Conservation (phyloP, 2,329 filamentous ascomycete genomes). For the Incumbomyces lentus region DNA sequence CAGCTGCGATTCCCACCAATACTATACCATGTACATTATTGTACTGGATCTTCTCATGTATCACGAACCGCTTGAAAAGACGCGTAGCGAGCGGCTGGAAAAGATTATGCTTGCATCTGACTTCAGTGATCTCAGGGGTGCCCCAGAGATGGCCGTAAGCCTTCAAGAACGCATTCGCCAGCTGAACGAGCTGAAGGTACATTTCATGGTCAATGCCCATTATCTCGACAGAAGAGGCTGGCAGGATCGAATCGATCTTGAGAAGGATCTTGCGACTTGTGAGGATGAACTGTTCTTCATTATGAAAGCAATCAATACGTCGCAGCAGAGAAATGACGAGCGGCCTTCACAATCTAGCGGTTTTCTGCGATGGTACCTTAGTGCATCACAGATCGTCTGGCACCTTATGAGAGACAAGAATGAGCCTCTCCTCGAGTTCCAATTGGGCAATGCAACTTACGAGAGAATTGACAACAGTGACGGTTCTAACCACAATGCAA, state of each 20-base stretch:
- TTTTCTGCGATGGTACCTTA: slow-evolving; percentile 81
- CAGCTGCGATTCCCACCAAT: slow-evolving; percentile 94
- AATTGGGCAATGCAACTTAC: slow-evolving; percentile 82
- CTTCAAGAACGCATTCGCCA: slow-evolving; percentile 88
- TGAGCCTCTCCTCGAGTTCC: slow-evolving; percentile 83
- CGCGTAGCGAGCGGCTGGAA: slow-evolving; percentile 85
- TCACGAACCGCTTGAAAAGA: slow-evolving; percentile 92
- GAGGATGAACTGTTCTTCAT: slow-evolving; percentile 99
- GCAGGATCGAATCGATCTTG: slow-evolving; percentile 80
- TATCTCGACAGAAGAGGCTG: slow-evolving; percentile 81
- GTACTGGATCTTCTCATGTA: slow-evolving; percentile 92
- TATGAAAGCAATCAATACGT: slow-evolving; percentile 98
- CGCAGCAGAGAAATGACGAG: slow-evolving; percentile 75
- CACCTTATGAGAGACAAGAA: slow-evolving; percentile 81
- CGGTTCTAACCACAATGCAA: slow-evolving; percentile 85
- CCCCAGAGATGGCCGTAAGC: slow-evolving; percentile 82
- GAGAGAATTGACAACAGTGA: slow-evolving; percentile 95
- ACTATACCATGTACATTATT: slow-evolving; percentile 97
- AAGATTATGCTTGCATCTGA: slow-evolving; percentile 99
- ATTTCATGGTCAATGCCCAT: slow-evolving; percentile 87
- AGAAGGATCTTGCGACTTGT: slow-evolving; percentile 76
- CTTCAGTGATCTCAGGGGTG: slow-evolving; percentile 90
- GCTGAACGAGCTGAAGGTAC: slow-evolving; percentile 88
- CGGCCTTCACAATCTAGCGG: slow-evolving; percentile 63
- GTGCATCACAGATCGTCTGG: slow-evolving; percentile 94